Base-by-base conservation (phyloP, 2,329 filamentous ascomycete species). In the Graphilbum fragrans region DNA sequence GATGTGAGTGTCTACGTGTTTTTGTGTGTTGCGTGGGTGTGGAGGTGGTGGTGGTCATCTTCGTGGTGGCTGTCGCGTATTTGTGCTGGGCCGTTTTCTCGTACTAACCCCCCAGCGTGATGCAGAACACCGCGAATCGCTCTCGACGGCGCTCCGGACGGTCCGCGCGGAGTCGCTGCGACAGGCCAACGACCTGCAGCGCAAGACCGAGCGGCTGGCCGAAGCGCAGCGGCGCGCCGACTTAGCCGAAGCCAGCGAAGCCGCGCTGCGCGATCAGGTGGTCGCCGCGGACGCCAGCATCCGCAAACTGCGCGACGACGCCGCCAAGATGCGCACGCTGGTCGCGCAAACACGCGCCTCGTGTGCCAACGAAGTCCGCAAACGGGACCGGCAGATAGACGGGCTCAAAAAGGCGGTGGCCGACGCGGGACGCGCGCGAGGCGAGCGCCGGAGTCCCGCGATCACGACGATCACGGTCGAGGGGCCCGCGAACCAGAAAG, bases 281-380 rank as follows among this genome's bases (percentile, higher is more conserved):
- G 77, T 78, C 48, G 77, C 74, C 31, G 81, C 86, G 40, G 88
- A 95, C 55, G 70, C 77, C 4, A 77, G 77, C 1, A 75, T 82
- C 29, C 77, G 83, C 48, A 74, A 74, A n/a, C 64, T 95, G 43
- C 87, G 87, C 52, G 88, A 94, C 25, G 87, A 96, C 55, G 73
- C 88, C 49, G 70, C 76, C 20, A 79, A 83, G 39, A 77, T 90
- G 59, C 93, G 90, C 58, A 71, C 77, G 1, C 74, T 84, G 3
- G 77, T 94, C 2, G 74, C 82, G 23, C 90, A 96, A 59, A 82
- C 92, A 3, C 79, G 90, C 46, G 77, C 82, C 7, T 80, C 88
- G 48, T 96, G 88, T 59, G 81, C 86, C 38, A 94, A 86, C 50
- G 92, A 98, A 55, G 76, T 95, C 36, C 80, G 90, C 46, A 90